Base-by-base conservation (phyloP, 495 filamentous ascomycete genomes). In the Elasticomyces elasticus region DNA sequence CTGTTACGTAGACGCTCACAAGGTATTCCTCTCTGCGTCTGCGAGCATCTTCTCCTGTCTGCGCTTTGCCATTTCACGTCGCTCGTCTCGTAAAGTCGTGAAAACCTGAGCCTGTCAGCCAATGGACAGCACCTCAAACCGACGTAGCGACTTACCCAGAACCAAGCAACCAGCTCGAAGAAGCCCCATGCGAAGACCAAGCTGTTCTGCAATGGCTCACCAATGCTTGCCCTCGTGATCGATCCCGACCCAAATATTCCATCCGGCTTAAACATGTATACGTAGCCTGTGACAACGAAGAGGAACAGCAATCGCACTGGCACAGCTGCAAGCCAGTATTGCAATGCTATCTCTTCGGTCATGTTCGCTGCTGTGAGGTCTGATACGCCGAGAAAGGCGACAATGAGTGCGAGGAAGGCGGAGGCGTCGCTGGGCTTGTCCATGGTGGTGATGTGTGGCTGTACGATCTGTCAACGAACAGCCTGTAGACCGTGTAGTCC, bases 161-260 rank as follows among this genome's bases (percentile, higher is more conserved):
- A 86, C 89, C 88, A 94, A 49, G 78, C 76, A 63, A 88, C 72
- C 69, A 89, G 82, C 73, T 95, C 89, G 69, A 92, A 65, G 64
- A 94, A 89, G 13, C 78, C 80, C 70, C 84, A 94, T 0, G 86
- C 83, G 62, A 95, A 94, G 11, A 92, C 80, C 6, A 91, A 74
- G 24, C 84, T 68, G 62, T 88, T 90, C 70, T 87, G 85, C 63
- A 92, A 63, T 11, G 55, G 37, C 30, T 81, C 78, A 79, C 84
- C 65, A 70, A 56, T 20, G 66, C 71, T 20, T 49, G 59, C 19
- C 24, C 28, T 20, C 42, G 46, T 63, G 49, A 22, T 25, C 20
- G 48, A 37, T 66, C 59, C 54, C 69, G 71, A 70, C 67, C 70
- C 69, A 11, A 69, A 67, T 50, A 68, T 54, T 24, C 66, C 67